Evolutionary conservation across 169 alveolate species (phyloP).

Genomic region (Plasmodium ovale): DNA sequence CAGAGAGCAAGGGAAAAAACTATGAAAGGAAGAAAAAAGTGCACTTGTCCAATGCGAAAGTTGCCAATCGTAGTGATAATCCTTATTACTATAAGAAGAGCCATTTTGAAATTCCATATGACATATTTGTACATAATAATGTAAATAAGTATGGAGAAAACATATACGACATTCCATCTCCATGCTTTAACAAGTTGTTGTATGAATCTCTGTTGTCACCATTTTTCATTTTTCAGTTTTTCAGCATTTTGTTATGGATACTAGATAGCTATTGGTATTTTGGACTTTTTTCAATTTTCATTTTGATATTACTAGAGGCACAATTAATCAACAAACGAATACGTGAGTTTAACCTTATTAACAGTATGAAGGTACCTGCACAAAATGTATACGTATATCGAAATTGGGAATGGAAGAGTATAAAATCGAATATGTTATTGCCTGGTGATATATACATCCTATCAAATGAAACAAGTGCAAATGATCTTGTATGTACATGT

Average conservation of each 20-base stretch:
- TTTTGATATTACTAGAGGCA: slow-evolving; percentile 90
- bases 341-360: slow-evolving; percentile 84
- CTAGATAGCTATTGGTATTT: slow-evolving; percentile 97
- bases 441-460: slow-evolving; percentile 95
- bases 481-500: slow-evolving; percentile 65
- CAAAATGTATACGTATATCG: slow-evolving; percentile 90
- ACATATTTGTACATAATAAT: slow-evolving; percentile 75
- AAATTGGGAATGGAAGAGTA: slow-evolving; percentile 90
- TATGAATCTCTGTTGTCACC: slow-evolving; percentile 96
- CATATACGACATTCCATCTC: slow-evolving; percentile 93
- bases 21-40: not conserved
- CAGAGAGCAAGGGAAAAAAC: not conserved
- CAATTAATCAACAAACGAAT: slow-evolving; percentile 87
- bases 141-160: slow-evolving; percentile 90
- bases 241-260: slow-evolving; percentile 95
- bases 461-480: slow-evolving; percentile 72
- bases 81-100: slow-evolving; percentile 30
- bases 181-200: slow-evolving; percentile 92
- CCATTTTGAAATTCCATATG: slow-evolving; percentile 61
- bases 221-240: slow-evolving; percentile 96
- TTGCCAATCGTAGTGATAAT: not conserved
- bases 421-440: slow-evolving; percentile 89
- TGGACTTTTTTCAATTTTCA: slow-evolving; percentile 92
- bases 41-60: not conserved
- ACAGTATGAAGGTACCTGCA: slow-evolving; percentile 93